Conservation (phyloP, 768 basidiomycete genomes). For the Leccinum rimulosum region DNA sequence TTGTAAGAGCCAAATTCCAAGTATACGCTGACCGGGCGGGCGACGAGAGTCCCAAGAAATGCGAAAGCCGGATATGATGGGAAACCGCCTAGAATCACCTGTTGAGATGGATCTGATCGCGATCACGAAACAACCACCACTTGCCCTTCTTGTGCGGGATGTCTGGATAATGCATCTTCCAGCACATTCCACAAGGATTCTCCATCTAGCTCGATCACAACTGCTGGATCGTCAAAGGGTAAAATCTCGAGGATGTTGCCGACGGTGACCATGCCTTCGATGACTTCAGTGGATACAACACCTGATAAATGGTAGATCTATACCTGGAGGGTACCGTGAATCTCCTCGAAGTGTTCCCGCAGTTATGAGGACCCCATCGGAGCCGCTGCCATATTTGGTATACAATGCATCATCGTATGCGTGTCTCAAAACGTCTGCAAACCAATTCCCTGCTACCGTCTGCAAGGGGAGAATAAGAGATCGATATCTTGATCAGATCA, state of each 20-base stretch:
- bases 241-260: constrained; percentile 88
- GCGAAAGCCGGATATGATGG: constrained; percentile 78
- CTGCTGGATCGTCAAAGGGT: constrained; percentile 82
- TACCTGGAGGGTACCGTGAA: constrained; percentile 79
- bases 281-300: background rate
- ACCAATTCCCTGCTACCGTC: constrained; percentile 78
- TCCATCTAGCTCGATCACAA: constrained; percentile 81
- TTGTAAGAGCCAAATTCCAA: constrained; percentile 64
- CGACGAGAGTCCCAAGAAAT: constrained; percentile 84
- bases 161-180: constrained; percentile 68
- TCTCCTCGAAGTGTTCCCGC: constrained; percentile 87
- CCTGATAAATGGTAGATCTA: constrained; percentile 1
- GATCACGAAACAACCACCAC: constrained; percentile 7
- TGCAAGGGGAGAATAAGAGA: constrained; percentile 22
- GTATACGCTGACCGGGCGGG: constrained; percentile 67
- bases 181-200: constrained; percentile 75
- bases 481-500: background rate
- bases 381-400: constrained; percentile 55
- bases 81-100: constrained; percentile 65
- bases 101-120: background rate
- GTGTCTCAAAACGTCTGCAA: constrained; percentile 80
- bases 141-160: constrained; percentile 91
- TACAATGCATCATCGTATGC: constrained; percentile 73
- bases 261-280: constrained; percentile 66
- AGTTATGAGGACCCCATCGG: constrained; percentile 79